Conservation (phyloP, 805 yeast species). For the Saturnispora bothae region DNA sequence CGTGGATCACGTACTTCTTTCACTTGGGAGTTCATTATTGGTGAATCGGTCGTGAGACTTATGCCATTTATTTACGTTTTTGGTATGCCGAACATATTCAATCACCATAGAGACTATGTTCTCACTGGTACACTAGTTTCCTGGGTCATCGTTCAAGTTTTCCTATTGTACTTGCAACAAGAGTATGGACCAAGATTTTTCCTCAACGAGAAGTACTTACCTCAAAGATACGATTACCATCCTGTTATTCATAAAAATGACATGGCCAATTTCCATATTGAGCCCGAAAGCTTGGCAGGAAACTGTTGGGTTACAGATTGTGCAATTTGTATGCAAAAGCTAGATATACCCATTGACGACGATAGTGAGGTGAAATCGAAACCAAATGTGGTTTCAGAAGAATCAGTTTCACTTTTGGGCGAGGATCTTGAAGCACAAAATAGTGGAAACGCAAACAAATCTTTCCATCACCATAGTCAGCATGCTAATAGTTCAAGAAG, state of each 20-base stretch:
- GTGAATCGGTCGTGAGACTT: slow-evolving; percentile 52
- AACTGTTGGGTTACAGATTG: slow-evolving; percentile 54
- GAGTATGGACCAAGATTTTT: slow-evolving; percentile 74
- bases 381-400: too few species aligned
- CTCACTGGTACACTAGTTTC: slow-evolving; percentile 35
- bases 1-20: slow-evolving; percentile 61
- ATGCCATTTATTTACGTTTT: slow-evolving; percentile 54
- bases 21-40: slow-evolving; percentile 65
- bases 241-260: slow-evolving; percentile 50
- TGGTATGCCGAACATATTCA: slow-evolving; percentile 44
- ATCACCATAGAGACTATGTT: slow-evolving; percentile 52
- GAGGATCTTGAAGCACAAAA: too few species aligned
- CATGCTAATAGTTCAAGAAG: too few species aligned
- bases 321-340: slow-evolving; percentile 80
- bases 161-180: slow-evolving; percentile 51
- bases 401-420: too few species aligned
- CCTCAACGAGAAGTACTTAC: slow-evolving; percentile 60
- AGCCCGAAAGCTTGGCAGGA: slow-evolving; percentile 19
- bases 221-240: slow-evolving; percentile 81
- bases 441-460: too few species aligned
- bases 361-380: slow-evolving; percentile 5
- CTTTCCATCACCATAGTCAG: too few species aligned
- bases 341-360: slow-evolving; percentile 43
- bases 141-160: slow-evolving; percentile 57
- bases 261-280: slow-evolving; percentile 43